phyloP scores from a whole-genome alignment of 2,329 filamentous ascomycete species.

The Scedosporium boydii region DNA sequence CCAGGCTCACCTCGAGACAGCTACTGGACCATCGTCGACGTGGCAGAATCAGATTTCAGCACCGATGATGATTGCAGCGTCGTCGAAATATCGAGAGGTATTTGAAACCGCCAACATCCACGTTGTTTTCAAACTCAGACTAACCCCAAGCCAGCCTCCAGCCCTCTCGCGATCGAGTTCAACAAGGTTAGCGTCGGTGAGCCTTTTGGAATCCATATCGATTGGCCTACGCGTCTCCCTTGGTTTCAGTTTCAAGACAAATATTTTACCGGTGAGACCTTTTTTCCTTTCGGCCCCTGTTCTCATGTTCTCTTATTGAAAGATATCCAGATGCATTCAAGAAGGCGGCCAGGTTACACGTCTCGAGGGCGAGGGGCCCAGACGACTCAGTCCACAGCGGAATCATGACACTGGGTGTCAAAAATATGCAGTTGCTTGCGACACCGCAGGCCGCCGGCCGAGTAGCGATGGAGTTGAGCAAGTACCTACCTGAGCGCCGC shows the following conservation, averaged over 20 bases:
- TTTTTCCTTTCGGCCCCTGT: too few species aligned
- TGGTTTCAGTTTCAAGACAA: constrained; percentile 4
- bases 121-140: neutral
- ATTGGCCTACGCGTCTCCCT: neutral
- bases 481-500: neutral
- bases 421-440: neutral
- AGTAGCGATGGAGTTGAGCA: neutral
- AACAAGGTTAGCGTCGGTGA: neutral
- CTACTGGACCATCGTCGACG: neutral
- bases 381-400: neutral
- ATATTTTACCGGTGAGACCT: neutral
- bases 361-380: too few species aligned
- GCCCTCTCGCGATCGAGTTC: neutral
- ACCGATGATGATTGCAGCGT: neutral
- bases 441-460: neutral
- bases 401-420: neutral
- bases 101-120: neutral
- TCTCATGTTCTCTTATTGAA: too few species aligned
- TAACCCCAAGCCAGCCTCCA: neutral
- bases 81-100: neutral
- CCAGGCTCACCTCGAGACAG: too few species aligned
- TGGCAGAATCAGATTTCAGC: neutral
- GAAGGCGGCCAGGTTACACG: too few species aligned
- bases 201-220: neutral
- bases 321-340: too few species aligned